Percentiles rank a stretch among this genome's conserved stretches.
Evolutionary conservation across 371 early-diverging fungal species (phyloP).

Genomic region (Mortierella sp.): DNA sequence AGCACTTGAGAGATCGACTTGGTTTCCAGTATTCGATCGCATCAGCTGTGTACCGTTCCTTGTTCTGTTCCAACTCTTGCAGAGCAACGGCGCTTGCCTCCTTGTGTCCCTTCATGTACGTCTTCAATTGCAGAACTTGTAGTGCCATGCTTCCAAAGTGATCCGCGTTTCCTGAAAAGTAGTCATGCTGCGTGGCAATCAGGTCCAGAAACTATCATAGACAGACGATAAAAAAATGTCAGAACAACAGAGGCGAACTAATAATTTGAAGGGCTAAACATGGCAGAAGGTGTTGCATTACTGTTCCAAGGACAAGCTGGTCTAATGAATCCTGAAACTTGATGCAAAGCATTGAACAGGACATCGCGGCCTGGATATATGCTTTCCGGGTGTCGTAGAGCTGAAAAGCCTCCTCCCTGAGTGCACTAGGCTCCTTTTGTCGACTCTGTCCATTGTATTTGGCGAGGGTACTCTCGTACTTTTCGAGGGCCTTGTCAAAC

Average conservation of each 20-base stretch:
- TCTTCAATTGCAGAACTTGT: conserved; percentile 54
- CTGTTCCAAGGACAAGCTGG: conserved; percentile 52
- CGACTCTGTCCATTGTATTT: conserved; percentile 72
- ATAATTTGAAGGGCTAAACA: background rate
- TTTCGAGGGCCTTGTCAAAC: conserved; percentile 71
- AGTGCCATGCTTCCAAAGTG: conserved; percentile 55
- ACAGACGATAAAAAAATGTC: background rate
- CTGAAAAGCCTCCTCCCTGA: conserved; percentile 79
- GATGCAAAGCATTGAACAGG: conserved; percentile 55
- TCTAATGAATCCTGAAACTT: conserved; percentile 53
- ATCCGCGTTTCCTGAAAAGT: conserved; percentile 55
- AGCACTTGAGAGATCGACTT: conserved; percentile 50
- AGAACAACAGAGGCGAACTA: background rate
- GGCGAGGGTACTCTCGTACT: conserved; percentile 73
- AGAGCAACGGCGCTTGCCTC: conserved; percentile 32
- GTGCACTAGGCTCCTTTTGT: conserved; percentile 74
- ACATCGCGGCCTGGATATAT: conserved; percentile 67
- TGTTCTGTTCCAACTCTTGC: conserved; percentile 49
- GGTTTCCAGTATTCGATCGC: conserved; percentile 59
- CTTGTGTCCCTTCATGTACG: conserved; percentile 53
- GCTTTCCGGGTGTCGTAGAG: conserved; percentile 76
- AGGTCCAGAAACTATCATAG: conserved; percentile 43
- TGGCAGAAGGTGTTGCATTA: conserved; percentile 1
- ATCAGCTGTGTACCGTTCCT: conserved; percentile 47
- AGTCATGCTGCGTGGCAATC: conserved; percentile 56